These are phyloP conservation scores for Globisporangium acanthophoron DNA, from an alignment of 352 stramenopile genomes.

Conservation along the genomic window DNA sequence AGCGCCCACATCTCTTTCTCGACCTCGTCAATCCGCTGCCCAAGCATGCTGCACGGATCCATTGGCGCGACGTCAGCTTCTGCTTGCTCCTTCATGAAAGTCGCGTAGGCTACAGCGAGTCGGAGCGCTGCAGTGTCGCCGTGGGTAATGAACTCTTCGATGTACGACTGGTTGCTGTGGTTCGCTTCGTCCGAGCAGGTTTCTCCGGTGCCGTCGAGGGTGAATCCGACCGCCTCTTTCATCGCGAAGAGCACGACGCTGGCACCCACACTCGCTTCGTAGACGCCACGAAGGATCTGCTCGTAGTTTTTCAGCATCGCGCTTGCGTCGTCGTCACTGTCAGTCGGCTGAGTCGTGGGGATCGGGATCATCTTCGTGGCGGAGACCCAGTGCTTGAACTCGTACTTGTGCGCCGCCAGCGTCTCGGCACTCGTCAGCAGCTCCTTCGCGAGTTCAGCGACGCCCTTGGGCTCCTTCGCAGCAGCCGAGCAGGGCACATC, in stretches of 20 bases:
- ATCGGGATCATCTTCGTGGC: slow-evolving; percentile 33
- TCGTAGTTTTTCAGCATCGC: slow-evolving; percentile 21
- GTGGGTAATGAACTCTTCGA: slow-evolving; percentile 45
- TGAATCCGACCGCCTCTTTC: slow-evolving; percentile 30
- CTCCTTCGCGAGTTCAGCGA: slow-evolving; percentile 28
- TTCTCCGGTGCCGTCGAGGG: not conserved
- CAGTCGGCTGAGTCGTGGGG: slow-evolving; percentile 6
- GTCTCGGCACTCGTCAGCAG: slow-evolving; percentile 25
- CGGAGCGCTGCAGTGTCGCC: slow-evolving; percentile 32
- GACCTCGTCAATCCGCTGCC: slow-evolving; percentile 31
- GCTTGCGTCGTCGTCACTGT: not conserved
- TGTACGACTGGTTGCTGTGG: slow-evolving; percentile 10
- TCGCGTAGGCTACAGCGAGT: slow-evolving; percentile 24
- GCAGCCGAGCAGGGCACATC: slow-evolving; percentile 21
- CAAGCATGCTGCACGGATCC: slow-evolving; percentile 21
- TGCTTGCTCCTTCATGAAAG: slow-evolving; percentile 12
- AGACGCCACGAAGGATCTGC: slow-evolving; percentile 27
- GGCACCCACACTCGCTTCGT: slow-evolving; percentile 40
- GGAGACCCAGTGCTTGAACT: slow-evolving; percentile 61
- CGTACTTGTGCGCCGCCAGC: slow-evolving; percentile 38
- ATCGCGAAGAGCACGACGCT: slow-evolving; percentile 51
- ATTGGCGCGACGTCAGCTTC: not conserved
- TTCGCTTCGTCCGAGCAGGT: not conserved
- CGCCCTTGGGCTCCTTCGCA: slow-evolving; percentile 12
- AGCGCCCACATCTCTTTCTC: slow-evolving; percentile 52